A percentile compares a stretch with the other conserved stretches of the same genome.
Conservation (phyloP, 1,284 basidiomycete species). For the Cutaneotrichosporon sp. region DNA sequence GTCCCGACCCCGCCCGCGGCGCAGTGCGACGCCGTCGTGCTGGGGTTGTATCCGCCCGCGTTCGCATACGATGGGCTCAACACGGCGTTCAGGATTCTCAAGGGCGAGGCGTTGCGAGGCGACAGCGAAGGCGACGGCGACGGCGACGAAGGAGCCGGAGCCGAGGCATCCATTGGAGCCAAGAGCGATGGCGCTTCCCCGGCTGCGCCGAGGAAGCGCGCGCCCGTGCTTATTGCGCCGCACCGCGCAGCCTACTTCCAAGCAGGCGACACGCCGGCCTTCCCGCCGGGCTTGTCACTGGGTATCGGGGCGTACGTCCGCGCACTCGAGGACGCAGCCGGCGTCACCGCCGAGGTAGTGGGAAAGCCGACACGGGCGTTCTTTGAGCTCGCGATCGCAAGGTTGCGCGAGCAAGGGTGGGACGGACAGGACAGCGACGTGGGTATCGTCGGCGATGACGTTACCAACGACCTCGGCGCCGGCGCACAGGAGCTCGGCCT, state of each 20-base stretch:
- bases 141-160: no score
- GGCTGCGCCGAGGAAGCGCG: slow-evolving; percentile 19
- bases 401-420: slow-evolving; percentile 42
- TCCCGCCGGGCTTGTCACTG: slow-evolving; percentile 56
- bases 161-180: no score
- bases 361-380: slow-evolving; percentile 62
- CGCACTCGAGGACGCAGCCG: slow-evolving; percentile 58
- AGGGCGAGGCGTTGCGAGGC: slow-evolving; percentile 30
- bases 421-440: slow-evolving; percentile 37
- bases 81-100: slow-evolving; percentile 61
- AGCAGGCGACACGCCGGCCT: slow-evolving; percentile 50
- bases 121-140: neutral
- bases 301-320: slow-evolving; percentile 66
- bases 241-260: slow-evolving; percentile 56
- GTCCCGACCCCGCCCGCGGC: slow-evolving; percentile 24
- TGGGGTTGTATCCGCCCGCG: slow-evolving; percentile 57
- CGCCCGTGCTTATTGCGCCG: slow-evolving; percentile 50
- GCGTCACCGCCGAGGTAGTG: slow-evolving; percentile 54
- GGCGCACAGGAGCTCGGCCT: slow-evolving; percentile 60
- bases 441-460: slow-evolving; percentile 64
- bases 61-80: slow-evolving; percentile 59
- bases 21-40: slow-evolving; percentile 57
- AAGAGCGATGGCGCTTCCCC: no score
- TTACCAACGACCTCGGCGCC: slow-evolving; percentile 59
- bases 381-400: slow-evolving; percentile 57